A percentile compares a stretch with the other conserved stretches of the same genome.
Conservation (phyloP, 163 green algal species). For the Chlorella variabilis region DNA sequence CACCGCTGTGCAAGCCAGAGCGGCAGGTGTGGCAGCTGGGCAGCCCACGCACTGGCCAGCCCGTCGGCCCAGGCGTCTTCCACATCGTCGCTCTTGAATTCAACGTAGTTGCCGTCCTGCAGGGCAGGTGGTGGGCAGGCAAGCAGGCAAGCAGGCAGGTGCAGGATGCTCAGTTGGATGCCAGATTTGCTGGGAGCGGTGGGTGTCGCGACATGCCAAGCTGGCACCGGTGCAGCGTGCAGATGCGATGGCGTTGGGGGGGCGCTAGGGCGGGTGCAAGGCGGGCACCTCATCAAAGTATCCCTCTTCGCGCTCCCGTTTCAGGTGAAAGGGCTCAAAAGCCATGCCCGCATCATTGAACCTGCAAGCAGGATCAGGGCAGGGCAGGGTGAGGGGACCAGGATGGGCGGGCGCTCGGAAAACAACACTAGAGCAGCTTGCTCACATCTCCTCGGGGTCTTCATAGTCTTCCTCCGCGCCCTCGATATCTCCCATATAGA, state of each 20-base stretch:
- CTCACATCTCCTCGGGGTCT: constrained; percentile 27
- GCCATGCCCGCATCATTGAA: constrained; percentile 64
- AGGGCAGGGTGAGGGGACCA: too few relatives aligned
- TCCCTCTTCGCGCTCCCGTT: constrained; percentile 79
- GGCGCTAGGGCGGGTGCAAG: too few relatives aligned
- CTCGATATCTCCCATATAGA: not conserved
- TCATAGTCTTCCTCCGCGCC: constrained; percentile 37
- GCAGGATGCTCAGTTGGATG: too few relatives aligned
- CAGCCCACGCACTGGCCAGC: constrained; percentile 43
- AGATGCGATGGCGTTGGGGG: too few relatives aligned
- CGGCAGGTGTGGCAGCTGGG: too few relatives aligned
- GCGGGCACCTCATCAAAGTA: constrained; percentile 87
- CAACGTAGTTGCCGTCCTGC: constrained; percentile 80
- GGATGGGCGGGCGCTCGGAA: not conserved
- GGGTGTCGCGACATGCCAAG: too few relatives aligned
- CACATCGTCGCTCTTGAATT: constrained; percentile 68
- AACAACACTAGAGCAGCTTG: too few relatives aligned
- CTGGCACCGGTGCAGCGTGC: too few relatives aligned
- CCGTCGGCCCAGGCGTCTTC: constrained; percentile 80
- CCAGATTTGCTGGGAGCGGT: too few relatives aligned
- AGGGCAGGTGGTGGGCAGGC: not conserved
- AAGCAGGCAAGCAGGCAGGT: not conserved
- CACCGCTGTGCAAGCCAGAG: too few relatives aligned
- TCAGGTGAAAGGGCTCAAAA: constrained; percentile 93
- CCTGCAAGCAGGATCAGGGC: not conserved